Evolutionary conservation across 257 asterid genomes (phyloP).

Genomic region (Anisodus acutangulus): DNA sequence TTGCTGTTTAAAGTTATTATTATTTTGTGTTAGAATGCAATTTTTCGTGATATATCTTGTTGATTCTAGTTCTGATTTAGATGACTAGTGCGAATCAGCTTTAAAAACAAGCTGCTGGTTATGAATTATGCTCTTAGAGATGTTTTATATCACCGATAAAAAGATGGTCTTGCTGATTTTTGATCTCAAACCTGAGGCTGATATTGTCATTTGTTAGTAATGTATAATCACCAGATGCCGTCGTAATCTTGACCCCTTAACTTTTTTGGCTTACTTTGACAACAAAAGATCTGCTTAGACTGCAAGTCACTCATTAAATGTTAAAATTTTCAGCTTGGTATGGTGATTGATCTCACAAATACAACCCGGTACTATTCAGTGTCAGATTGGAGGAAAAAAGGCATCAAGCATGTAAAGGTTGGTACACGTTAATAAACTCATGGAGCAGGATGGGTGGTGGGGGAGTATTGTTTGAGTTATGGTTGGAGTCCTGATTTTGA

Average conservation of each 20-base stretch:
- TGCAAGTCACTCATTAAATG: neutral
- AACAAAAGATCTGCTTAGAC: neutral
- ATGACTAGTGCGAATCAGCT: neutral
- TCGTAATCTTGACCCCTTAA: neutral
- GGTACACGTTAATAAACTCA: conserved; percentile 32
- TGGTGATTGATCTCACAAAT: conserved; percentile 97
- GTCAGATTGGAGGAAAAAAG: conserved; percentile 76
- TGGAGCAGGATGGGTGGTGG: neutral
- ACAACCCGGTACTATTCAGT: conserved; percentile 77
- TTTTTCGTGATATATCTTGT: too few relatives aligned
- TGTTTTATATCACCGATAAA: neutral
- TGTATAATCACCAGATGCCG: neutral
- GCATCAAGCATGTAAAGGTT: conserved; percentile 95
- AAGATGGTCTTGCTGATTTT: neutral
- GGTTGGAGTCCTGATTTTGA: neutral
- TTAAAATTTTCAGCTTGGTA: conserved; percentile 69
- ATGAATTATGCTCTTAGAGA: neutral
- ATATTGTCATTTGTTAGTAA: neutral
- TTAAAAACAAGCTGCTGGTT: neutral
- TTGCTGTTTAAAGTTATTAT: neutral
- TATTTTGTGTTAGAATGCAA: neutral
- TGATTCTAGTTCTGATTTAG: too few relatives aligned
- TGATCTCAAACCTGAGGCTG: neutral
- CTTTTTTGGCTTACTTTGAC: neutral
- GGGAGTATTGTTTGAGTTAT: neutral